Percentiles rank a stretch among this genome's conserved stretches.
Evolutionary conservation across 805 yeast species (phyloP).

Genomic region (Isabelozyma heimii): DNA sequence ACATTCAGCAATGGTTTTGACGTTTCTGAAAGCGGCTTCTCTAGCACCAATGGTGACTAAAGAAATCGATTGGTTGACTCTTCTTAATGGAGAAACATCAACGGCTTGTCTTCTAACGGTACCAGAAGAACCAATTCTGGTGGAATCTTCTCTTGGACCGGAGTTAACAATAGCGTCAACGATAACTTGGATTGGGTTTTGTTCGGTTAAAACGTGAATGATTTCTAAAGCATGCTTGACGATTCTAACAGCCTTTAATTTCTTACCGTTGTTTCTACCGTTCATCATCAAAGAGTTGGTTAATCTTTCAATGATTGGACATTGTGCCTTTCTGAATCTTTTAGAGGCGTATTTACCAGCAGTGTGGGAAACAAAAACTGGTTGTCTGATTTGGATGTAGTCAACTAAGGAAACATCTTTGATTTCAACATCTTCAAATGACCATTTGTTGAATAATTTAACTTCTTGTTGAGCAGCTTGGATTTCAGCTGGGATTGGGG

Average conservation of each 20-base stretch:
- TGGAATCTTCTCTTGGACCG: constrained; percentile 99
- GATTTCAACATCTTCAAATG: constrained; percentile 95
- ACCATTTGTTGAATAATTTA: constrained; percentile 99
- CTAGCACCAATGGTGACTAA: constrained; percentile 99
- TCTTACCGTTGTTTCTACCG: constrained; percentile 99
- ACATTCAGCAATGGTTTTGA: constrained; percentile 99
- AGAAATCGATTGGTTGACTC: constrained; percentile 99
- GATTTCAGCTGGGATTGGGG: constrained; percentile 95
- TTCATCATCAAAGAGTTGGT: constrained; percentile 99
- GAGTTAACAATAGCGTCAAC: constrained; percentile 99
- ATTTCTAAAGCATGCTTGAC: constrained; percentile 99
- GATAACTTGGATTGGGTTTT: constrained; percentile 98
- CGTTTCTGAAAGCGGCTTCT: constrained; percentile 99
- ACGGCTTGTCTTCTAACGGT: constrained; percentile 99
- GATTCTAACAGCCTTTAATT: constrained; percentile 99
- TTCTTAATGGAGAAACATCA: constrained; percentile 99
- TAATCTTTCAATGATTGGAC: constrained; percentile 98
- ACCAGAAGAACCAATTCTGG: constrained; percentile 99
- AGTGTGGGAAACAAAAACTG: constrained; percentile 97
- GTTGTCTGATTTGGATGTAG: constrained; percentile 96
- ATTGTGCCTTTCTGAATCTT: constrained; percentile 99
- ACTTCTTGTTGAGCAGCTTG: constrained; percentile 94
- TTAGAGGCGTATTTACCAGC: constrained; percentile 99
- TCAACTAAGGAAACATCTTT: constrained; percentile 98
- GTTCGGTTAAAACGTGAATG: constrained; percentile 95